Percentiles rank a stretch among this genome's conserved stretches.
These are phyloP conservation scores for Rhizopogon salebrosus DNA, from an alignment of 768 basidiomycete genomes.

Conservation along the genomic window DNA sequence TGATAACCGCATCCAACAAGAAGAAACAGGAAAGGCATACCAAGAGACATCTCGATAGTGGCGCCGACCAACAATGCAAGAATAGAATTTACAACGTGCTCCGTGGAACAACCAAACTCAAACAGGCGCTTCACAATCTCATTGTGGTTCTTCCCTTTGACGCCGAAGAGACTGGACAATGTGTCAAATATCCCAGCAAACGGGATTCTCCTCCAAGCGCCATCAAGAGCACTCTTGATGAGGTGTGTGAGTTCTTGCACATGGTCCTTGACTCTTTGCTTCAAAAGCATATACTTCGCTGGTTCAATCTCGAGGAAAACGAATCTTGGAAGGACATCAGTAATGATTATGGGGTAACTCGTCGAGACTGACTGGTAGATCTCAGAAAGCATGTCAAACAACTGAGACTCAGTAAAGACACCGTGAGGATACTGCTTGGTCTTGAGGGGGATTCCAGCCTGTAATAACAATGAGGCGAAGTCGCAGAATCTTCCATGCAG, in stretches of 20 bases:
- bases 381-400: conserved; percentile 60
- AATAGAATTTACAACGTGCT: conserved; percentile 63
- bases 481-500: not conserved
- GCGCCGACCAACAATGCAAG: conserved; percentile 69
- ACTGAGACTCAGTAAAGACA: conserved; percentile 54
- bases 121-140: conserved; percentile 54
- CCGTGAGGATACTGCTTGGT: conserved; percentile 47
- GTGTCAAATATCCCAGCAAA: conserved; percentile 40
- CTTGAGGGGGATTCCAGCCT: conserved; percentile 73
- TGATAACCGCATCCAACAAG: not conserved
- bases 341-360: not conserved
- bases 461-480: not conserved
- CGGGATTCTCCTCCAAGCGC: conserved; percentile 35
- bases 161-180: conserved; percentile 39
- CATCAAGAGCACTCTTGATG: conserved; percentile 49
- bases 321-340: conserved; percentile 38
- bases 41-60: conserved; percentile 65
- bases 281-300: conserved; percentile 52
- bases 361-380: conserved; percentile 53
- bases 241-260: conserved; percentile 47
- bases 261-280: conserved; percentile 45
- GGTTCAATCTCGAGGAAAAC: conserved; percentile 71
- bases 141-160: conserved; percentile 38
- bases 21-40: conserved; percentile 29
- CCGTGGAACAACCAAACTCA: conserved; percentile 49